Evolutionary conservation across 192 early-diverging fungal genomes (phyloP), one percentile per base, ranked within the genome.

Genomic region (Backusella tarrabulga): DNA sequence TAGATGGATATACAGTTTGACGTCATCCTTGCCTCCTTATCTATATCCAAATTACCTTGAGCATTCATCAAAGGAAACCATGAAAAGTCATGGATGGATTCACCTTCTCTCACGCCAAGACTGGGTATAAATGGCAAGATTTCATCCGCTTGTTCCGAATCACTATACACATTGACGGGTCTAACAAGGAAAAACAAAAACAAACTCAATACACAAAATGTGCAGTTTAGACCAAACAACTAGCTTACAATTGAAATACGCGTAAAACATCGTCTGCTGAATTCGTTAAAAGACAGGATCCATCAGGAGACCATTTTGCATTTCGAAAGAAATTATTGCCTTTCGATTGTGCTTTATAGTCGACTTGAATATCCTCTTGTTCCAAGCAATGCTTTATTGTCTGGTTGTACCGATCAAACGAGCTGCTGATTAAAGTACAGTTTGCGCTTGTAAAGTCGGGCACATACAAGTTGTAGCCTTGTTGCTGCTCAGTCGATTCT

Each of bases 221-320:
- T 44, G 32, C 29, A 29, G 29, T 29, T 29, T 29, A 29, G 29
- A 29, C 1, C 29, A 29, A 29, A 23, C 21, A 35, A 42, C n/a
- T 63, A n/a, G 50, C 67, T 78, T 85, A 85, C 85, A 85, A 41
- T 60, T 87, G 82, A 84, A 88, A 91, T 71, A 91, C 67, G 54
- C 91, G 80, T 21, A 92, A 69, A 38, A 69, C 52, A 77, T 89
- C 87, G 76, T 93, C 92, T 76, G 90, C 91, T 4, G 88, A 88
- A 52, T 89, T 90, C 1, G 88, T 84, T 36, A 93, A 72, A 0
- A 92, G 44, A 73, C 88, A 91, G 1, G 86, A 74, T 46, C 92
- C 92, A 77, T 93, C 92, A 4, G 92, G 92, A 9, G 90, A 91
- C 91, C 92, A 93, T 83, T 88, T 87, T 7, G 80, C 68, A 17